Base-by-base conservation (phyloP, 768 basidiomycete genomes). In the Suillus variegatus region DNA sequence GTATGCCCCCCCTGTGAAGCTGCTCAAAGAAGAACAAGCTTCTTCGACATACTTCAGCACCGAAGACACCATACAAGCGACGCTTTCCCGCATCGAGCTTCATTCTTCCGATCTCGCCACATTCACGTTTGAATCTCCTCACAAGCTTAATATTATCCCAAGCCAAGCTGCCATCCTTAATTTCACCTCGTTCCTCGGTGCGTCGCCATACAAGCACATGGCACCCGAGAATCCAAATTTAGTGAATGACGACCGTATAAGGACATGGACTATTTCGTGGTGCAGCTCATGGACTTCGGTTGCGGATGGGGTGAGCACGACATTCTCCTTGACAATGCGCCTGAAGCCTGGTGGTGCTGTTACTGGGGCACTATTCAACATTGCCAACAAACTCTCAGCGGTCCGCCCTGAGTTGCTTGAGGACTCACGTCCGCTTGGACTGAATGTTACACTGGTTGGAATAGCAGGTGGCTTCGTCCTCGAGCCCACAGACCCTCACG, bases 161-260 rank as follows among this genome's bases (percentile, higher is more conserved):
- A 88, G 88, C 1, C 88, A 90, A 71, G 81, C 84, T 1, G 80
- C 81, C 44, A 80, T 88, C 41, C 72, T 90, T 62, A 84, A 88
- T 69, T 82, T 88, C 73, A 79, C 80, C 0, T 73, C 80, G 10
- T 76, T 89, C 46, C 72, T 89, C 9, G 86, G 88, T 5, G 65
- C 77, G 16, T 70, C 76, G 6, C 69, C 74, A 20, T 88, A 89
- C 71, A 79, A 78, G 47, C 88, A 88, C 69, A 87, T 88, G 85
- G 80, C 84, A 1, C 76, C 80, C 7, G 60, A 68, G n/a, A 78
- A 81, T 38, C 86, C 86, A 0, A 79, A 74, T 18, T 76, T 78
- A n/a, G 77, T 88, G 43, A 88, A 88, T 70, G 88, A 89, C 70
- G 87, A 89, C 69, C 81, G 86, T 54, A 81, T 89, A 51, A 84